phyloP scores from a whole-genome alignment of 148 eudicot genomes.

The Dianthus caryophyllus region DNA sequence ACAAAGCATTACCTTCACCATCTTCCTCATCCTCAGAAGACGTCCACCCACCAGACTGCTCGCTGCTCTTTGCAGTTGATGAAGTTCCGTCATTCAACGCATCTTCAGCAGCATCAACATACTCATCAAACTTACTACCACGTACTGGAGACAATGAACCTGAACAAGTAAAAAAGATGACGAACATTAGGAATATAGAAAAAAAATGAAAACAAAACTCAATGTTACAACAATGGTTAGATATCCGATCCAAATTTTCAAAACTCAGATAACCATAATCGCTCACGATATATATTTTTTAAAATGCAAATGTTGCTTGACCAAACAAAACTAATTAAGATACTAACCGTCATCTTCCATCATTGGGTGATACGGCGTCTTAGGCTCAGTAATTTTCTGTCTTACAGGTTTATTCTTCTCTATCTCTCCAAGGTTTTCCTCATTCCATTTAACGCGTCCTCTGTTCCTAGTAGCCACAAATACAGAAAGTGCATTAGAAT shows the following conservation, averaged over 20 bases:
- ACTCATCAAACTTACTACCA: slow-evolving; percentile 45
- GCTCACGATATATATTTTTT: neutral
- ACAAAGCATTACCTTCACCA: slow-evolving; percentile 51
- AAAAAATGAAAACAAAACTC: no score
- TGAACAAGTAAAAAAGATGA: slow-evolving; percentile 23
- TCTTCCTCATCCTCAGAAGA: slow-evolving; percentile 89
- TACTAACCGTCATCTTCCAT: slow-evolving; percentile 67
- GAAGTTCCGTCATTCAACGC: slow-evolving; percentile 71
- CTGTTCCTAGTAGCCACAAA: slow-evolving; percentile 31
- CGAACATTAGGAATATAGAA: slow-evolving; percentile 2
- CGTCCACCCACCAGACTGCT: slow-evolving; percentile 53
- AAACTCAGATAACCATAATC: neutral
- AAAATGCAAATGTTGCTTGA: neutral
- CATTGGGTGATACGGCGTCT: slow-evolving; percentile 90
- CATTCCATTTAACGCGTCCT: slow-evolving; percentile 83
- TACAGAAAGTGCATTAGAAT: neutral
- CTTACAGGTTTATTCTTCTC: slow-evolving; percentile 93
- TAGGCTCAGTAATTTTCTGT: slow-evolving; percentile 94
- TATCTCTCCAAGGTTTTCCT: slow-evolving; percentile 72
- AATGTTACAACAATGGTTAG: no score
- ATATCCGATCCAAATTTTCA: no score
- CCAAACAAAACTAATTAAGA: neutral
- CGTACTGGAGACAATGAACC: slow-evolving; percentile 70
- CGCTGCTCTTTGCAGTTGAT: slow-evolving; percentile 41
- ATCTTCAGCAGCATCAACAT: slow-evolving; percentile 46